Evolutionary conservation across 495 filamentous ascomycete species (phyloP).

Genomic region (Penicillium flavigenum): DNA sequence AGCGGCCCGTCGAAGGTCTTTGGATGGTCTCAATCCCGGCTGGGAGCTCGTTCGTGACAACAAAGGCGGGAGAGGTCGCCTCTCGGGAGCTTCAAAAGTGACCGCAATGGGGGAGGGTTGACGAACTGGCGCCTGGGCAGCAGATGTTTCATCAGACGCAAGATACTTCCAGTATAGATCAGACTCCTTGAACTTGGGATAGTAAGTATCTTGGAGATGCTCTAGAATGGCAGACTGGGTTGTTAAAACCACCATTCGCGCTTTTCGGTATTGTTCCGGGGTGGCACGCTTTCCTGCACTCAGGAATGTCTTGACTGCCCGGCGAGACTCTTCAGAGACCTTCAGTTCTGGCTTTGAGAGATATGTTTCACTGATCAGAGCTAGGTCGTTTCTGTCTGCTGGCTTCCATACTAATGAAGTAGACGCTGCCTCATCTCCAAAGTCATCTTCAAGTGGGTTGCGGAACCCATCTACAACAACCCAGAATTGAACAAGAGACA

Average conservation of each 20-base stretch:
- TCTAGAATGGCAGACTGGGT: slow-evolving; percentile 82
- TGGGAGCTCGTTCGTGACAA: slow-evolving; percentile 44
- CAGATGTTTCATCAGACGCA: slow-evolving; percentile 74
- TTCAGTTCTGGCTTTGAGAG: slow-evolving; percentile 78
- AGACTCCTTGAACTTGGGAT: slow-evolving; percentile 83
- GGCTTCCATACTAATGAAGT: slow-evolving; percentile 73
- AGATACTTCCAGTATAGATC: slow-evolving; percentile 95
- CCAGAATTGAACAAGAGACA: slow-evolving; percentile 96
- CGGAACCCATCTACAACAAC: slow-evolving; percentile 96
- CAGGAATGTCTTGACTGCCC: slow-evolving; percentile 72
- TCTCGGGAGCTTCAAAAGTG: slow-evolving; percentile 32
- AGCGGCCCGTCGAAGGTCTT: slow-evolving; percentile 58
- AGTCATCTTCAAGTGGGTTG: slow-evolving; percentile 92
- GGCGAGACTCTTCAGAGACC: slow-evolving; percentile 64
- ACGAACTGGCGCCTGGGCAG: slow-evolving; percentile 35
- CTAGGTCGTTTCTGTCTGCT: slow-evolving; percentile 81
- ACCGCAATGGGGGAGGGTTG: slow-evolving; percentile 27
- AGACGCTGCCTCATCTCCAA: slow-evolving; percentile 64
- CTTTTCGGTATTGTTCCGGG: slow-evolving; percentile 76
- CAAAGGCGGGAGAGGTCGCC: slow-evolving; percentile 45
- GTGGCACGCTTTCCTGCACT: slow-evolving; percentile 72
- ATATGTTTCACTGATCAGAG: slow-evolving; percentile 87
- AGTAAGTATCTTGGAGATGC: slow-evolving; percentile 74
- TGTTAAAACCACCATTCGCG: slow-evolving; percentile 74
- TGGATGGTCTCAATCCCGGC: slow-evolving; percentile 31